phyloP scores from a whole-genome alignment of 768 basidiomycete species.

The Chlorophyllum brunneum region DNA sequence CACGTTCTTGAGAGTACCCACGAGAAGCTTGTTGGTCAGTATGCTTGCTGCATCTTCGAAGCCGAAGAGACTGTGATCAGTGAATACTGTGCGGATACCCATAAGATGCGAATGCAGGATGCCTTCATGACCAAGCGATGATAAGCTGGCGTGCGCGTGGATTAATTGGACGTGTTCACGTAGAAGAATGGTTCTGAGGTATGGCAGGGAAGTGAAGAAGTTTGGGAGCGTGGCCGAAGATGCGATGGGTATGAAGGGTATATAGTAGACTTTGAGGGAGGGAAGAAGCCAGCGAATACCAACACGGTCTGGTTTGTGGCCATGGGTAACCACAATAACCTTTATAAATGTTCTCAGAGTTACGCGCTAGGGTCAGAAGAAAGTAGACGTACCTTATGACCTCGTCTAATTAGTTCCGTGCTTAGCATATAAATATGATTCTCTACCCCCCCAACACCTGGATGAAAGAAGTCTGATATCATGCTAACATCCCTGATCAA shows the following conservation, averaged over 20 bases:
- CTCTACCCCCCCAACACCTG: conserved; percentile 92
- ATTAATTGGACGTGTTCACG: conserved; percentile 84
- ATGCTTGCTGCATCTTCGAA: conserved; percentile 98
- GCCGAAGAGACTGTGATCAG: conserved; percentile 95
- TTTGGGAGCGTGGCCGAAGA: conserved; percentile 94
- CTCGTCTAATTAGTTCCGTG: conserved; percentile 72
- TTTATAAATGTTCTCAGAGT: conserved; percentile 23
- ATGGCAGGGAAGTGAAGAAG: conserved; percentile 89
- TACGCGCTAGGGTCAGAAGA: background rate
- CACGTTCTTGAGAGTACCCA: conserved; percentile 81
- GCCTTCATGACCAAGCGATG: conserved; percentile 87
- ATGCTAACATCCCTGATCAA: conserved; percentile 51
- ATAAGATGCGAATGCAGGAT: conserved; percentile 86
- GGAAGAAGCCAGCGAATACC: conserved; percentile 89
- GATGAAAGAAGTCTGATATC: conserved; percentile 97
- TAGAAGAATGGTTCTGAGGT: conserved; percentile 83
- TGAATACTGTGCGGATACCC: conserved; percentile 89
- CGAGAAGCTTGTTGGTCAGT: conserved; percentile 92
- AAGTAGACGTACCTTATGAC: conserved; percentile 66
- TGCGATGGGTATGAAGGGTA: conserved; percentile 85
- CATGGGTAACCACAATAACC: conserved; percentile 95
- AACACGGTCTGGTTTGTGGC: conserved; percentile 79
- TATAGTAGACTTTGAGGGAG: conserved; percentile 88
- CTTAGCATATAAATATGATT: conserved; percentile 94
- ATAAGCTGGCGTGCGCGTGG: conserved; percentile 90